phyloP scores from a whole-genome alignment of 2,329 filamentous ascomycete species.

The Drechslera avenae region DNA sequence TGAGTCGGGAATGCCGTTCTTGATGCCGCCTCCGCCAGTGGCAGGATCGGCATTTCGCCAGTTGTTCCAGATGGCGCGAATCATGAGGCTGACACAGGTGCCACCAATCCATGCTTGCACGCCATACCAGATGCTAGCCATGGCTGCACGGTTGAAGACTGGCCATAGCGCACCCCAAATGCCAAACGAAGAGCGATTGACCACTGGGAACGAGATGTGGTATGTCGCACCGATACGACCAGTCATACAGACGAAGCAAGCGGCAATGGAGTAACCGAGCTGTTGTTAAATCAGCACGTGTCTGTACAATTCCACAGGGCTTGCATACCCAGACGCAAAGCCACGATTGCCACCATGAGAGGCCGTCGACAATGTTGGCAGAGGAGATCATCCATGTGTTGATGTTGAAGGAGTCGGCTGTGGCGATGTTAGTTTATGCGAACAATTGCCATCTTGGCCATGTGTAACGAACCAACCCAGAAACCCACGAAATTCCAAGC shows the following conservation, averaged over 20 bases:
- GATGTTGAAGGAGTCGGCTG: constrained; percentile 53
- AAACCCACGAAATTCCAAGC: constrained; percentile 88
- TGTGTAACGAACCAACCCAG: constrained; percentile 65
- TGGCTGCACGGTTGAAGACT: constrained; percentile 84
- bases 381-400: constrained; percentile 95
- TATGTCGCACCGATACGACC: constrained; percentile 85
- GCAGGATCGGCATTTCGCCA: constrained; percentile 56
- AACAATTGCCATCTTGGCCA: neutral
- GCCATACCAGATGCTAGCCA: constrained; percentile 87
- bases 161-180: constrained; percentile 91
- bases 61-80: constrained; percentile 77
- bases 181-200: constrained; percentile 77
- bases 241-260: constrained; percentile 70
- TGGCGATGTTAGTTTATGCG: constrained; percentile 17
- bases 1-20: constrained; percentile 69
- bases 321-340: constrained; percentile 70
- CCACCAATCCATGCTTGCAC: constrained; percentile 84
- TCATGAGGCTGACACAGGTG: constrained; percentile 86
- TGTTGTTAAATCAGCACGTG: constrained; percentile 12
- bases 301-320: neutral
- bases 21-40: constrained; percentile 54
- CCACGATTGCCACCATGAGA: constrained; percentile 87
- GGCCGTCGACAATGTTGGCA: constrained; percentile 75
- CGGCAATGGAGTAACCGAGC: constrained; percentile 78
- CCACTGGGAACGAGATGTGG: constrained; percentile 87